Percentiles rank a stretch among this genome's conserved stretches.
phyloP scores from a whole-genome alignment of 257 asterid species.

The Capsicum baccatum region DNA sequence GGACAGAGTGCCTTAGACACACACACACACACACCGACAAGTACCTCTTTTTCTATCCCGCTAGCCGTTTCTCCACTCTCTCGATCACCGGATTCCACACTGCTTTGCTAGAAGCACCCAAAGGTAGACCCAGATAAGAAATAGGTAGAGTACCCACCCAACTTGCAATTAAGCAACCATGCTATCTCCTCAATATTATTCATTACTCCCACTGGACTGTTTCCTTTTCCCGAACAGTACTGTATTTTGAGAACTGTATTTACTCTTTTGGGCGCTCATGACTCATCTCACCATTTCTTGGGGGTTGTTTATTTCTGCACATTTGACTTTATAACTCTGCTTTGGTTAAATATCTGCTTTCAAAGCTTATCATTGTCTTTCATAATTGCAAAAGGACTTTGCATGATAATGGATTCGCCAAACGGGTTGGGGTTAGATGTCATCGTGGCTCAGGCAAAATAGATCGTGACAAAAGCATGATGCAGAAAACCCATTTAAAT shows the following conservation, averaged over 20 bases:
- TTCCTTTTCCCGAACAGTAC: background rate
- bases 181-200: background rate
- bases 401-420: background rate
- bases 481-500: conserved; percentile 6
- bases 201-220: background rate
- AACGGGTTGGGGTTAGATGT: background rate
- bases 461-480: background rate
- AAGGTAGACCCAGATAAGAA: background rate
- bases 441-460: background rate
- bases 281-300: background rate
- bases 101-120: background rate
- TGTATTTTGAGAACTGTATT: background rate
- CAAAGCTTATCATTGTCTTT: background rate
- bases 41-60: too few species aligned
- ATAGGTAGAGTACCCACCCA: background rate
- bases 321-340: background rate
- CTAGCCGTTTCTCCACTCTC: too few species aligned
- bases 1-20: background rate
- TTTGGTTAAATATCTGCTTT: background rate
- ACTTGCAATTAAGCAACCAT: background rate
- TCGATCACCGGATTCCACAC: background rate
- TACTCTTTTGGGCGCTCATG: conserved; percentile 3
- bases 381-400: background rate
- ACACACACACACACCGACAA: too few species aligned
- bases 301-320: background rate